Evolutionary conservation across 257 asterid genomes (phyloP).

Genomic region (Penstemon newberryi): DNA sequence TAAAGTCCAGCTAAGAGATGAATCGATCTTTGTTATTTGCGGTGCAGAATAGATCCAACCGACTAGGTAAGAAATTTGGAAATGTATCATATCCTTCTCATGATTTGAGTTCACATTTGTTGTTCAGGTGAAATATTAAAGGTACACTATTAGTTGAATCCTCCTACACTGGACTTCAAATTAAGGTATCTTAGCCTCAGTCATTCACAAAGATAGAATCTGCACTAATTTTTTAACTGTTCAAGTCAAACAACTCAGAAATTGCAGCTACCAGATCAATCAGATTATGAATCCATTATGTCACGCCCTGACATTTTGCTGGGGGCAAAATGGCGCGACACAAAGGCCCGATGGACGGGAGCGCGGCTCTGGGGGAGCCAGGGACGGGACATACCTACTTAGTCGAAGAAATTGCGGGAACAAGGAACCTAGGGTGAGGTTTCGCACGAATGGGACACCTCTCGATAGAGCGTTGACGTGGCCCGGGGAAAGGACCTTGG

Average conservation of each 20-base stretch:
- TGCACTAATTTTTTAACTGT: background rate
- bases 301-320: too few relatives aligned
- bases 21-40: background rate
- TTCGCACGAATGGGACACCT: too few relatives aligned
- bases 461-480: too few relatives aligned
- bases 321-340: too few relatives aligned
- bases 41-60: slow-evolving; percentile 5
- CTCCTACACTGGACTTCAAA: background rate
- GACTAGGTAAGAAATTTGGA: background rate
- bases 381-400: too few relatives aligned
- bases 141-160: background rate
- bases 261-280: background rate
- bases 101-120: background rate
- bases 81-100: background rate
- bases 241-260: background rate
- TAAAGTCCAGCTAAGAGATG: background rate
- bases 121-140: background rate
- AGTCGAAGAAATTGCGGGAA: too few relatives aligned
- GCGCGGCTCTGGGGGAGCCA: too few relatives aligned
- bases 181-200: background rate
- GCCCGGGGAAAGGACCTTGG: too few relatives aligned
- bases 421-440: too few relatives aligned
- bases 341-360: too few relatives aligned
- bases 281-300: background rate
- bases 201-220: background rate